Conservation (phyloP, 2,329 filamentous ascomycete species). For the Lachnellula subtilissima region DNA sequence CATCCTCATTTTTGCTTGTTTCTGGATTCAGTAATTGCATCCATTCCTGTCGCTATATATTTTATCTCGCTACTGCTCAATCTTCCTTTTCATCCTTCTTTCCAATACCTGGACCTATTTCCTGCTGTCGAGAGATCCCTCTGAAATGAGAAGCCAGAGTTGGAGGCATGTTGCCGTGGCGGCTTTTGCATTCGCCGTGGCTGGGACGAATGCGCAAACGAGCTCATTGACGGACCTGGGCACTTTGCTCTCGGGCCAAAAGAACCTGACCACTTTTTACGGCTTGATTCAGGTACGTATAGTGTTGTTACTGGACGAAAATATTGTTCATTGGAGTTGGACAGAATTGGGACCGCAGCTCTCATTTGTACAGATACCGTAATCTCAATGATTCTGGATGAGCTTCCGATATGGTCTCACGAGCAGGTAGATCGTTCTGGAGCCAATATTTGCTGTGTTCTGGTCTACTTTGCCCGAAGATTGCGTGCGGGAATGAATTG, state of each 20-base stretch:
- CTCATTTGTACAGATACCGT: background rate
- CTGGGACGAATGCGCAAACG: constrained; percentile 17
- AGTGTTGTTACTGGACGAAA: background rate
- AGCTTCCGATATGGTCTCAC: background rate
- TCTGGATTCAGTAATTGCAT: background rate
- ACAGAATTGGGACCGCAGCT: background rate
- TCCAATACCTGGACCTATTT: background rate
- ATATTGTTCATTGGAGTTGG: background rate
- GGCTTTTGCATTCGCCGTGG: constrained; percentile 13
- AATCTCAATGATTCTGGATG: background rate
- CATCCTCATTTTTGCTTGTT: background rate
- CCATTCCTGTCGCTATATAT: constrained; percentile 2
- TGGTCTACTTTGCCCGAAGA: background rate
- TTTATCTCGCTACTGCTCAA: background rate
- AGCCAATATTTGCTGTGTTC: background rate
- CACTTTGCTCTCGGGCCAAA: constrained; percentile 35
- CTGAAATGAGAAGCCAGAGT: constrained; percentile 13
- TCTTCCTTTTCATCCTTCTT: background rate
- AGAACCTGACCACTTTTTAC: constrained; percentile 42
- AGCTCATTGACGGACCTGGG: constrained; percentile 34
- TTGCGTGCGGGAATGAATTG: background rate
- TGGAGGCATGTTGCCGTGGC: constrained; percentile 16
- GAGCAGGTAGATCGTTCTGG: background rate
- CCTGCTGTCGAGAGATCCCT: background rate
- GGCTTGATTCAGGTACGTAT: constrained; percentile 38